Evolutionary conservation across 2,329 filamentous ascomycete genomes (phyloP), one percentile per base, ranked within the genome.

Genomic region (Onygena corvina): DNA sequence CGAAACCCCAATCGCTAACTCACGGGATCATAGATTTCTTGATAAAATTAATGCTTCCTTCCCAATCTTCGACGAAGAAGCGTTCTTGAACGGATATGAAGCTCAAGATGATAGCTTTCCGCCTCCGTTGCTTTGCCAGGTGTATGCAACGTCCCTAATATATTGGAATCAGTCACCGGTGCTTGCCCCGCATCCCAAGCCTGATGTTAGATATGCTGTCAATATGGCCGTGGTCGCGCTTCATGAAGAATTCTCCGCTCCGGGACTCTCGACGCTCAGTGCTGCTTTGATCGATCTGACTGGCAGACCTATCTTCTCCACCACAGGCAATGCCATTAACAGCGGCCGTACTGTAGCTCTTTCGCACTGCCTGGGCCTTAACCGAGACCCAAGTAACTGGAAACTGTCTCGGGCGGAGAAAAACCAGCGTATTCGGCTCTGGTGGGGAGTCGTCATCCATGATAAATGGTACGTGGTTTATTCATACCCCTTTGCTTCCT

Each of bases 141-240:
- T 82, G 1, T 77, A 80, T 55, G 78, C 77, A 0, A 74, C 77
- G 56, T 72, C 74, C 0, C 59, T 80, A 2, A 69, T 76, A 2
- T 79, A 76, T 56, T 82, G 79, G 78, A 68, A 70, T 21, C 69
- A 71, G 47, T 72, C 71, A 0, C 66, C 67, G 0, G 61, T 66
- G 3, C 58, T 75, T 2, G 63, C 65, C 3, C 62, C 62, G 3
- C 70, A 75, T 50, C 69, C 72, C 3, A 68, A 73, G 44, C 77
- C 78, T 0, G 77, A 82, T 56, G 68, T 71, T 34, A 72, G 76
- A 38, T 81, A 78, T 58, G 73, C 77, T 6, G 80, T 80, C 71
- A 81, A 81, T 51, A 70, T 79, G 51, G 77, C 77, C 4, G 76
- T 73, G 16, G 76, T 76, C 47, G 76, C 77, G 1, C 66, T 80